Conservation (phyloP, 2,329 filamentous ascomycete genomes). For the Zymoseptoria pseudotritici region DNA sequence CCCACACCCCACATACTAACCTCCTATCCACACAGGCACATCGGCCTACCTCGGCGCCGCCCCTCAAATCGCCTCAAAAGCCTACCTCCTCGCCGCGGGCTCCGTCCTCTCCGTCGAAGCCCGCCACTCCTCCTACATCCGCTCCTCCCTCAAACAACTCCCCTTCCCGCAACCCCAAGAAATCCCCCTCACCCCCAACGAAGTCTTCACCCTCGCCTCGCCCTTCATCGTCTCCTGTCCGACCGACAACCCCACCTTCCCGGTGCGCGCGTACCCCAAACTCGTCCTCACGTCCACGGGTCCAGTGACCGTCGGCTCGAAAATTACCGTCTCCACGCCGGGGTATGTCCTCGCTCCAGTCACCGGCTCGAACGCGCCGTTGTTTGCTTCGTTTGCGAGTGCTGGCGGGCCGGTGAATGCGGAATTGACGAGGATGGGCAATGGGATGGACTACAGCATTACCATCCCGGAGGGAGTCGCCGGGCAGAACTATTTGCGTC, state of each 20-base stretch:
- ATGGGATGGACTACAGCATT: constrained; percentile 15
- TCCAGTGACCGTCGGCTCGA: constrained; percentile 8
- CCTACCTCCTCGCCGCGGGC: constrained; percentile 54
- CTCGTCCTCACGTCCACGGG: constrained; percentile 14
- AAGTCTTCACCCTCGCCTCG: constrained; percentile 57
- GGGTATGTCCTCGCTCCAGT: constrained; percentile 8
- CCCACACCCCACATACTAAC: background rate
- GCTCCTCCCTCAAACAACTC: constrained; percentile 33
- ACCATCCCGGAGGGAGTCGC: constrained; percentile 16
- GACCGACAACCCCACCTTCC: constrained; percentile 45
- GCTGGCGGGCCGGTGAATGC: constrained; percentile 13
- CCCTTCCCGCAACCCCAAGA: constrained; percentile 57
- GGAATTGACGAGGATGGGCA: constrained; percentile 6
- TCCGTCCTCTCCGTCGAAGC: constrained; percentile 58
- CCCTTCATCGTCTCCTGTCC: constrained; percentile 56
- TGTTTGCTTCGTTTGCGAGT: constrained; percentile 18
- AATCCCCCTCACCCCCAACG: constrained; percentile 49
- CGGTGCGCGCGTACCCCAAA: constrained; percentile 44
- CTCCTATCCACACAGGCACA: constrained; percentile 23
- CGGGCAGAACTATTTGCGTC: constrained; percentile 19
- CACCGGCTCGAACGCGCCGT: constrained; percentile 3
- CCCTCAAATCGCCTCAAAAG: constrained; percentile 48
- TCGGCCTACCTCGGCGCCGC: constrained; percentile 57
- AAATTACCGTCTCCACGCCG: constrained; percentile 9
- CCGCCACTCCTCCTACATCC: constrained; percentile 51